Conservation (phyloP, 2,329 filamentous ascomycete genomes). For the Aquanectria penicillioides region DNA sequence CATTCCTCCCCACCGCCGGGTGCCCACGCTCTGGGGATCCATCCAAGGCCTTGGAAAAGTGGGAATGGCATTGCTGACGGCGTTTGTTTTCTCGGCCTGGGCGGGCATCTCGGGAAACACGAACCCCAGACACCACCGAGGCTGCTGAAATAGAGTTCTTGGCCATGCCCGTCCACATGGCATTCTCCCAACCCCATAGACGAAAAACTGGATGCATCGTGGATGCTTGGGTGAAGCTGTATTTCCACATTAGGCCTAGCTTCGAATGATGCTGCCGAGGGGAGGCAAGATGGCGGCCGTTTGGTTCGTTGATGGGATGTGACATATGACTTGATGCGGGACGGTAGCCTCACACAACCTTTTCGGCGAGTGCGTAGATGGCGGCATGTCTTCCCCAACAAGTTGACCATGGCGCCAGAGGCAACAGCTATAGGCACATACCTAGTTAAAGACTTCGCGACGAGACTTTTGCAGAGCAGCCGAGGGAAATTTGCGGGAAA, state of each 20-base stretch:
- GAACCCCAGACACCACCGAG: not conserved
- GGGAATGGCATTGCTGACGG: not conserved
- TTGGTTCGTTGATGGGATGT: slow-evolving; percentile 5
- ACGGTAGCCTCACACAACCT: slow-evolving; percentile 1
- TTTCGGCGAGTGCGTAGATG: not conserved
- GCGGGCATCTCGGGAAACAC: not conserved
- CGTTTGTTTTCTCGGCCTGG: not conserved
- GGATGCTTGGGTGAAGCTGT: not conserved
- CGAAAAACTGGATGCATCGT: not conserved
- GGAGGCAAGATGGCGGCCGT: slow-evolving; percentile 3
- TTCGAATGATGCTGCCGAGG: not conserved
- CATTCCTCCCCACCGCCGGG: not conserved
- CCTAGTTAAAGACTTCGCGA: not conserved
- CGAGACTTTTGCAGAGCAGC: slow-evolving; percentile 10
- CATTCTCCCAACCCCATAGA: not conserved
- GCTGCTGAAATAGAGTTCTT: slow-evolving; percentile 5
- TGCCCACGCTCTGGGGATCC: not conserved
- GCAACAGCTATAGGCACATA: not conserved
- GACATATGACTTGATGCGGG: slow-evolving; percentile 16
- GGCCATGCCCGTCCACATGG: slow-evolving; percentile 3
- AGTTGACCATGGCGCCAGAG: not conserved
- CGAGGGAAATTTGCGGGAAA: not conserved
- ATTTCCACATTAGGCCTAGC: slow-evolving; percentile 9
- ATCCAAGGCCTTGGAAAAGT: not conserved
- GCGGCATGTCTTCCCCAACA: slow-evolving; percentile 15